Conservation (phyloP, 208 protist species). For the Trypanosoma cruzi region DNA sequence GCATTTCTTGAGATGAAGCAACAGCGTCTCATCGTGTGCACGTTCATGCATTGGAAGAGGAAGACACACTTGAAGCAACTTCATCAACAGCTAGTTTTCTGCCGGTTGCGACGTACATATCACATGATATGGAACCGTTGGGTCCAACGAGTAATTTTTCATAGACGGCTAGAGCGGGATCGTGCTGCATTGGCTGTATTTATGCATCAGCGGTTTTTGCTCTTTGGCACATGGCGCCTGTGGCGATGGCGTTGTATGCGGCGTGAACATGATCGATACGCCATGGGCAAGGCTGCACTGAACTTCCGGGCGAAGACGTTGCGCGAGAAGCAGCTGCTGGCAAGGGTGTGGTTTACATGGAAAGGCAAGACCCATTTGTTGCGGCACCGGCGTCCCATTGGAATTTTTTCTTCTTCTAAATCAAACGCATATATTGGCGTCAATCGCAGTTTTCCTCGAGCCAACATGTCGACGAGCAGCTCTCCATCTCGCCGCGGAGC, state of each 20-base stretch:
- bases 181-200: not conserved
- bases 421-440: conserved; percentile 2
- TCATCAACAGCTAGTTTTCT: not conserved
- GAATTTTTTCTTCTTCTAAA: not conserved
- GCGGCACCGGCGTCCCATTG: not conserved
- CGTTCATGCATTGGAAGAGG: conserved; percentile 8
- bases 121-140: conserved; percentile 9
- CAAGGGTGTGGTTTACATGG: conserved; percentile 22
- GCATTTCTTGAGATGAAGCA: conserved; percentile 8
- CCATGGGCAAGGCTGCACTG: not conserved
- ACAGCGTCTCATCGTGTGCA: not conserved
- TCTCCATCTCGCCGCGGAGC: not conserved
- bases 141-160: not conserved
- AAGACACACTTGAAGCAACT: not conserved
- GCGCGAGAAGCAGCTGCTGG: conserved; percentile 9
- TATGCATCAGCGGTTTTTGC: conserved; percentile 4
- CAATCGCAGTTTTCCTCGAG: conserved; percentile 20
- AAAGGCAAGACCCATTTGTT: conserved; percentile 11
- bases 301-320: not conserved
- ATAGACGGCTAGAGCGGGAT: conserved; percentile 1
- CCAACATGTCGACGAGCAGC: not conserved
- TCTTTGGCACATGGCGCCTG: not conserved
- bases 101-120: not conserved
- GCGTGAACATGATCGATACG: not conserved
- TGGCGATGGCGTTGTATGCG: conserved; percentile 8